These are phyloP conservation scores for Besnoitia besnoiti DNA, from an alignment of 169 alveolate genomes.

Conservation along the genomic window DNA sequence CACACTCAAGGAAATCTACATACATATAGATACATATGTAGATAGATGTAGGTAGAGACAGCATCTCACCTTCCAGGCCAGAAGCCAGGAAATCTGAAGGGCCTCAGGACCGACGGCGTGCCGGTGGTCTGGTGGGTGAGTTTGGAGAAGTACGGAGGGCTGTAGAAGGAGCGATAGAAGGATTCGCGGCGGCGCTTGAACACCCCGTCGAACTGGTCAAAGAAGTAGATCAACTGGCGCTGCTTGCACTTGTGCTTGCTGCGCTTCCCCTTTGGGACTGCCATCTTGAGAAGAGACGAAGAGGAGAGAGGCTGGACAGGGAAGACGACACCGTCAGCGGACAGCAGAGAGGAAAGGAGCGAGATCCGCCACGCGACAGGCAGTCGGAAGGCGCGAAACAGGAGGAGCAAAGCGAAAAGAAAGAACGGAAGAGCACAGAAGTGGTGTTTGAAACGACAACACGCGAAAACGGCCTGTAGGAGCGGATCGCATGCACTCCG, in stretches of 20 bases:
- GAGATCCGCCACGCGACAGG: too few relatives aligned
- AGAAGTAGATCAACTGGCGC: constrained; percentile 24
- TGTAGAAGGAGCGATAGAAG: constrained; percentile 3
- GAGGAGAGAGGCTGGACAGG: background rate
- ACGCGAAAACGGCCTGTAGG: too few relatives aligned
- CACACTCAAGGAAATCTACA: background rate
- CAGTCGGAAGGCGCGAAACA: background rate
- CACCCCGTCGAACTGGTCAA: constrained; percentile 23
- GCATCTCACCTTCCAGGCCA: constrained; percentile 48
- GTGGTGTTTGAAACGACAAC: too few relatives aligned
- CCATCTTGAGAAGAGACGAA: background rate
- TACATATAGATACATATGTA: background rate
- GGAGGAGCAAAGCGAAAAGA: background rate
- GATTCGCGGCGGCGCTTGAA: constrained; percentile 35
- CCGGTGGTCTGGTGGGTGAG: background rate
- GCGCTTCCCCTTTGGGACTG: constrained; percentile 52
- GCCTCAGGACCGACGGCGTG: background rate
- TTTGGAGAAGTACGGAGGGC: background rate
- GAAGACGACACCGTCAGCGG: background rate
- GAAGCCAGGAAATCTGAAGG: constrained; percentile 52
- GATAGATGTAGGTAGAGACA: background rate
- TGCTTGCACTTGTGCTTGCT: constrained; percentile 7
- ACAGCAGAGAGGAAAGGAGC: background rate
- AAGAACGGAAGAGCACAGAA: too few relatives aligned
- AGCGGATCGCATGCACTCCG: too few relatives aligned